phyloP scores from a whole-genome alignment of 306 rosid genomes.

The Canavalia gladiata region DNA sequence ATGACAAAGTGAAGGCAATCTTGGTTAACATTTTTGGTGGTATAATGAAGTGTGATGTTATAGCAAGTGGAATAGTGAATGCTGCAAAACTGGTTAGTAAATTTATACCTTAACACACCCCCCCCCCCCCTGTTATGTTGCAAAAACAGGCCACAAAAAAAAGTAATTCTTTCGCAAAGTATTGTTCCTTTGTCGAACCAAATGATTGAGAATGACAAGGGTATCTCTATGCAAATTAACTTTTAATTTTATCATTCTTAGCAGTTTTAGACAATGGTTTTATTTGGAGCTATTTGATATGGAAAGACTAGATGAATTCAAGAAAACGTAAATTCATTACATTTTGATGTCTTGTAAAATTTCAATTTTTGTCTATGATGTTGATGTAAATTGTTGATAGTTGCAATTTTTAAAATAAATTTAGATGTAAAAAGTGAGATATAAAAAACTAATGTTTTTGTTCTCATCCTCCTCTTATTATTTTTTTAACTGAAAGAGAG shows the following conservation, averaged over 20 bases:
- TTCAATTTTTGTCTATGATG: conserved; percentile 36
- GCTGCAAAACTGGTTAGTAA: conserved; percentile 89
- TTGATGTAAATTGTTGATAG: conserved; percentile 24
- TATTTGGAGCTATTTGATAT: conserved; percentile 20
- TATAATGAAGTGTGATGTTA: conserved; percentile 97
- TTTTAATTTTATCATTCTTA: conserved; percentile 18
- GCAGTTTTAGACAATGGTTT: conserved; percentile 5
- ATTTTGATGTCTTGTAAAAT: conserved; percentile 24
- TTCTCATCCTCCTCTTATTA: neutral
- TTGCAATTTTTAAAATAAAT: conserved; percentile 1
- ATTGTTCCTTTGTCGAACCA: conserved; percentile 30
- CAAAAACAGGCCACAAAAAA: neutral
- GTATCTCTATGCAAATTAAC: neutral
- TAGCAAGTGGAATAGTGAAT: conserved; percentile 97
- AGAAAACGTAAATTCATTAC: conserved; percentile 31
- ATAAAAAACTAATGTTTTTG: neutral
- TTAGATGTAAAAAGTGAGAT: neutral
- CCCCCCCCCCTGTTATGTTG: neutral
- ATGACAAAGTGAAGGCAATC: conserved; percentile 96
- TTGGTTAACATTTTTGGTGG: conserved; percentile 99
- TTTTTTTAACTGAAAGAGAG: neutral
- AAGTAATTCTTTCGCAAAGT: neutral
- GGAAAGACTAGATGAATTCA: neutral
- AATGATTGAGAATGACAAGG: conserved; percentile 22
- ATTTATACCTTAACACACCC: neutral